Evolutionary conservation across 2,329 filamentous ascomycete genomes (phyloP), one percentile per base, ranked within the genome.

Genomic region (Phyllosticta citriasiana): DNA sequence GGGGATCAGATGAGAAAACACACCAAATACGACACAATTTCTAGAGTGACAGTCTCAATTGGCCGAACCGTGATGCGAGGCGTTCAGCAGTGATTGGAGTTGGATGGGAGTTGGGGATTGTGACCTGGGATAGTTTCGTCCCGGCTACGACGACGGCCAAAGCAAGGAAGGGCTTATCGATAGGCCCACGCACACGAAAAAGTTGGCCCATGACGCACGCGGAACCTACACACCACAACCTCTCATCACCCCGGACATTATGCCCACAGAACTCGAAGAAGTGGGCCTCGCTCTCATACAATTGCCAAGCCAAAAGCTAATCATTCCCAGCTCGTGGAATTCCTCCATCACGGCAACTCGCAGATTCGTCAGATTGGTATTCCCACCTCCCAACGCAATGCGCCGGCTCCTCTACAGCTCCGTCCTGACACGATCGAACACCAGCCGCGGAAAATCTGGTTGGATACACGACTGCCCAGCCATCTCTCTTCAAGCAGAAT

Each of bases 281-380:
- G 77, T 79, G 64, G 62, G 64, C 40, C 50, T n/a, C 30, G 60
- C 12, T 53, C 35, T 22, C 24, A 24, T 30, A 2, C 16, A 22
- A 25, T 63, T 7, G 7, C 33, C 26, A 2, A 61, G 9, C 12
- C 35, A 58, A 53, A 40, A 53, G 26, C 22, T 8, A 4, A 33
- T 9, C 19, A 25, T 7, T 55, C 51, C 57, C 33, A 96, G 90
- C 85, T 96, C 59, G 91, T 97, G 64, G 91, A 91, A 73, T 97
- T 97, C 76, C 88, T 97, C 63, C 88, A 89, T 74, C 88, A 96
- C 77, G 89, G 89, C 63, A 96, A 95, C 72, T 90, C 91, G 52
- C 89, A 96, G 72, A 91, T 97, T 65, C 86, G 94, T 67, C 86
- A 90, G 72, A 82, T 93, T 66, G 86, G 86, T 88, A 77, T 68